Base-by-base conservation (phyloP, 352 stramenopile species). In the Peronospora destructor region DNA sequence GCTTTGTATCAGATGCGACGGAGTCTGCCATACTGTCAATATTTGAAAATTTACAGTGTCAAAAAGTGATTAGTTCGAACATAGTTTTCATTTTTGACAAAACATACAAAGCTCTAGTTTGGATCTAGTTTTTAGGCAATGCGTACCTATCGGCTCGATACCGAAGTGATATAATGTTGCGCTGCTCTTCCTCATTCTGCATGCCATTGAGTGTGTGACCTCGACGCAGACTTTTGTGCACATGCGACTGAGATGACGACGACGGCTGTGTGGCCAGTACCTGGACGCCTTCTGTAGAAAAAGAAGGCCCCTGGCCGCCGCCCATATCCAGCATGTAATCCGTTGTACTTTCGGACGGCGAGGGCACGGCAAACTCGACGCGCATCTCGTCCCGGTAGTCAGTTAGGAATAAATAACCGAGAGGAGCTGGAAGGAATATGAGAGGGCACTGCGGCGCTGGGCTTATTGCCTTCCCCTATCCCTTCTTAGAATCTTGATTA, bases 121-220 rank as follows among this genome's bases (percentile, higher is more conserved):
- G 5, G 23, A 3, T 26, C 2, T 4, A 26, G 2, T 26, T 26
- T 1, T 36, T n/a, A 16, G 9, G 13, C 12, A 11, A 45, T 21
- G n/a, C 35, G 43, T 49, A 75, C 66, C 66, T 84, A 50, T 92
- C 81, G 29, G 81, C 81, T 9, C 81, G 81, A 57, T 90, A 92
- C 28, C 81, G 81, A 39, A 92, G 65, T 38, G 81, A 92, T 38
- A 92, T 90, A 46, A 87, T 92, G 49, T 92, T 90, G 56, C 78
- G 79, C 55, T 87, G 76, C 53, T 92, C 81, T 25, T 90, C 77
- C 30, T 89, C 77, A 13, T 72, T 84, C 13, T 60, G 44, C 52
- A 56, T 68, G 13, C 60, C 61, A 11, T 75, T 85, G 61, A 91
- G 87, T 56, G 77, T 86, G 56, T 87, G 83, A 39, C 68, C 66